Percentiles rank a stretch among this genome's conserved stretches.
These are phyloP conservation scores for Coemansia sp. DNA, from an alignment of 192 early-diverging fungal genomes.

Conservation along the genomic window DNA sequence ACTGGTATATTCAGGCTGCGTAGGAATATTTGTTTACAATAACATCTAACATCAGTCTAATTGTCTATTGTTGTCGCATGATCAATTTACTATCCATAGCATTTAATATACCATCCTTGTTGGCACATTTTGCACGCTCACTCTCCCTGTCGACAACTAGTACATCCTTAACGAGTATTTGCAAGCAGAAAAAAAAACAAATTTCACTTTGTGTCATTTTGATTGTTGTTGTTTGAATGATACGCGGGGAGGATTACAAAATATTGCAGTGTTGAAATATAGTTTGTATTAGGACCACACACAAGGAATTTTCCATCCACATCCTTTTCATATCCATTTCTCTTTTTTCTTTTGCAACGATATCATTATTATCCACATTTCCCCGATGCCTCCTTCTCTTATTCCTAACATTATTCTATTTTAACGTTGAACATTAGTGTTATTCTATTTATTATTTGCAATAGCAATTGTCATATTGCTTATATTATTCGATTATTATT, in stretches of 20 bases:
- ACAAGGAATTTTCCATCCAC: background rate
- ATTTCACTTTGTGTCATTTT: background rate
- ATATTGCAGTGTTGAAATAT: slow-evolving; percentile 6
- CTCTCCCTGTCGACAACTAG: background rate
- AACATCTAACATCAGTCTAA: background rate
- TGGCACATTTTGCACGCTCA: background rate
- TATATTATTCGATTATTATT: background rate
- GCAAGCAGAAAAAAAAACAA: background rate
- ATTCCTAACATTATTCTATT: background rate
- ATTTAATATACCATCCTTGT: background rate
- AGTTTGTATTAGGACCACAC: background rate
- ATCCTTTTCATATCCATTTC: background rate
- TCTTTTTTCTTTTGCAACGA: background rate
- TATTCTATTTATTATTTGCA: background rate
- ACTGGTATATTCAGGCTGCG: background rate
- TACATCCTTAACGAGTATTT: background rate
- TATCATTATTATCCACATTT: background rate
- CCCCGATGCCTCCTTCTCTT: background rate
- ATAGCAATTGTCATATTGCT: background rate
- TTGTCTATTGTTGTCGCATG: background rate
- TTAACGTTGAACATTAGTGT: background rate
- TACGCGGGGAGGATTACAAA: background rate
- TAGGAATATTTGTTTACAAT: slow-evolving; percentile 1
- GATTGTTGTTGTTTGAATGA: slow-evolving; percentile 4
- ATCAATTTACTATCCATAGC: background rate